Evolutionary conservation across 305 asterid species (phyloP).

Genomic region (Fraxinus greggii): DNA sequence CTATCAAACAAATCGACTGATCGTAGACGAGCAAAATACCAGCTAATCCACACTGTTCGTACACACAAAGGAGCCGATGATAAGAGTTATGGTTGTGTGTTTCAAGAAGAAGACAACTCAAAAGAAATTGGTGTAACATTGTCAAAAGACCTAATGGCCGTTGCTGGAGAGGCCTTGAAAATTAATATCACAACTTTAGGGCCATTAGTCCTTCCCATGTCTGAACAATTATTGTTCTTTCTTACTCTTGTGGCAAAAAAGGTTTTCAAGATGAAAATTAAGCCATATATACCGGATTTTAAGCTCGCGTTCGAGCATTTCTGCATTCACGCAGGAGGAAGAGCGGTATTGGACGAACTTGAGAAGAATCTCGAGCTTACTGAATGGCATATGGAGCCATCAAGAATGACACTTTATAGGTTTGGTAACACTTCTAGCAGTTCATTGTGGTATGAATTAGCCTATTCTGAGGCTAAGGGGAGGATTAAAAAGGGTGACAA

Average conservation of each 20-base stretch:
- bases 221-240: conserved; percentile 39
- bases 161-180: conserved; percentile 52
- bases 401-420: conserved; percentile 56
- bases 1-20: conserved; percentile 40
- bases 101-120: conserved; percentile 45
- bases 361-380: conserved; percentile 44
- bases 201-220: conserved; percentile 52
- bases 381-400: conserved; percentile 57
- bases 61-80: conserved; percentile 54
- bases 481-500: conserved; percentile 45
- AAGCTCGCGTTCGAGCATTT: conserved; percentile 60
- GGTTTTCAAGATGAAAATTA: conserved; percentile 41
- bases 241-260: conserved; percentile 36
- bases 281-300: conserved; percentile 47
- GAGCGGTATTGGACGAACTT: conserved; percentile 45
- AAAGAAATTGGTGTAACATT: conserved; percentile 34
- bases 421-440: conserved; percentile 59
- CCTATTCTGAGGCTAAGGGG: conserved; percentile 54
- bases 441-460: conserved; percentile 56
- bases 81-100: conserved; percentile 40
- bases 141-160: conserved; percentile 45
- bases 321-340: conserved; percentile 56
- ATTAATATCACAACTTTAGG: conserved; percentile 42
- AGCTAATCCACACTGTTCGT: conserved; percentile 44
- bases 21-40: conserved; percentile 37